Base-by-base conservation (phyloP, 805 yeast genomes). In the Starmera quercuum region DNA sequence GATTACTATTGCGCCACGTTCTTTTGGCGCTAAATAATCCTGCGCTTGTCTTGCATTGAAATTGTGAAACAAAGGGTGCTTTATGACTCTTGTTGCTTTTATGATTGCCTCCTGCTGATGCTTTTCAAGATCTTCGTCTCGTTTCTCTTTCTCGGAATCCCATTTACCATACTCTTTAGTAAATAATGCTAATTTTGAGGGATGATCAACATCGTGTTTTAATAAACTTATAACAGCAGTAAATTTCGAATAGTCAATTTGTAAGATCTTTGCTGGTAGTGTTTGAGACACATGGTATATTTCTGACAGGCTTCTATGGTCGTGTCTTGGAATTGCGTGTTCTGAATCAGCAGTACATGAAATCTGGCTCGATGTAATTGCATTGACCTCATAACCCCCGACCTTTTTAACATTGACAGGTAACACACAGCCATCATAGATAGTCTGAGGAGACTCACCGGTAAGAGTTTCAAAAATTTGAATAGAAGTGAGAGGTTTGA, bases 401-500 rank as follows among this genome's bases (percentile, higher is more conserved):
- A 85, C 84, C 46, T 78, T 75, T 40, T 72, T 73, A 20, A 86
- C 61, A 18, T 76, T 72, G 14, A 83, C 90, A 1, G 97, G 88
- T 12, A 86, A 75, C 26, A 88, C 71, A 11, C 73, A 59, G 16
- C 88, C 94, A 25, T 70, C 64, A 37, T 71, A 69, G 59, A 87
- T 77, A 2, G 84, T 63, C 32, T 78, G 78, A 8, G 66, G 63
- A 4, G 84, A 73, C 55, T 90, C 97, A 37, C 95, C 95, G 0
- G 97, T 87, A 41, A 92, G 69, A 71, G 85, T 74, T 38, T 81
- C 81, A 71, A 92, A 92, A 8, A 90, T 76, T 51, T 87, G 95
- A 26, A 68, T 64, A 20, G 72, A 75, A 26, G 70, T 74, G 54
- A 88, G 60, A 10, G 67, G 48, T 42, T 75, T 83, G 72, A 79